Base-by-base conservation (phyloP, 2,329 filamentous ascomycete species). In the Aspergillus clavatus region DNA sequence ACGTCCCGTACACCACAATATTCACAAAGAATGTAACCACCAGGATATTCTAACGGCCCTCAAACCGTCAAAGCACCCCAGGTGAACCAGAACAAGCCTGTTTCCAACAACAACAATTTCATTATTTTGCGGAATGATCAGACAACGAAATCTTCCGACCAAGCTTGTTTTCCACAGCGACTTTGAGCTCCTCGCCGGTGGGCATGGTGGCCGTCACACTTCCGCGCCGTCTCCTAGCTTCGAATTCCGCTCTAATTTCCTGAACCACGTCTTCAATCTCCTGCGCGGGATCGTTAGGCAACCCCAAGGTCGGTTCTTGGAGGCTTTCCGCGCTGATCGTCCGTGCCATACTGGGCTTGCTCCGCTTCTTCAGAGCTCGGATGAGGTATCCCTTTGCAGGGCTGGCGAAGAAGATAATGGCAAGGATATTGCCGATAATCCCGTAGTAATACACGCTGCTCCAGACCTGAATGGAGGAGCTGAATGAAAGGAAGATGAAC, bases 391-490 rank as follows among this genome's bases (percentile, higher is more conserved):
- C 67, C 65, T 90, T 94, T 2, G 81, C 86, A 0, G 89, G 88
- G 1, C 86, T 88, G 31, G 83, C 79, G 61, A 97, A 95, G 71
- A 95, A 85, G 6, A 74, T 79, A 45, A 90, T 80, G 14, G 82
- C 80, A 0, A 71, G 64, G 7, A 74, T 68, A 1, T 86, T 86
- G 54, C 82, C 83, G 50, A 90, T 62, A 43, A 93, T 74, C 24
- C 80, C 82, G 68, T 94, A 98, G 72, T 89, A 97, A 71, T 95
- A 93, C 27, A 96, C 86, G 33, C 87, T 81, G 0, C 80, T 71
- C 93, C 93, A 98, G 46, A 87, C 84, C 2, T 76, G 72, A 33
- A 94, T 67, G 7, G 85, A 90, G 48, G 82, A 79, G 14, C 74
- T 70, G 53, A 96, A 81, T 18, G 76, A 76, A 19, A 98, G 83